Percentiles rank a stretch among this genome's conserved stretches.
Evolutionary conservation across 306 rosid species (phyloP).

Genomic region (Trifolium fragiferum): DNA sequence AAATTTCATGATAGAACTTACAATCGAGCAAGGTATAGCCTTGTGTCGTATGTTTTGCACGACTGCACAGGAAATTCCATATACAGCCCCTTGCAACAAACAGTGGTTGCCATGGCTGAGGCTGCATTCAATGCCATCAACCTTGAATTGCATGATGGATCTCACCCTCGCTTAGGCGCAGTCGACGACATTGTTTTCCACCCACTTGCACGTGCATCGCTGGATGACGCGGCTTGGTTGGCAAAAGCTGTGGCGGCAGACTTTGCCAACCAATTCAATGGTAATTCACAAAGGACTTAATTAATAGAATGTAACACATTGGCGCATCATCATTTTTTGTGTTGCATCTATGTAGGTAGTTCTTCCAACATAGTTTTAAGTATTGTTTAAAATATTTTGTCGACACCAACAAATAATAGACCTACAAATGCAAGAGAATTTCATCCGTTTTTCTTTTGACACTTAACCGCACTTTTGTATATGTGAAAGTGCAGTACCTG

Average conservation of each 20-base stretch:
- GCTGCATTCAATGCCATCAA: conserved; percentile 69
- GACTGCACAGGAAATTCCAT: conserved; percentile 66
- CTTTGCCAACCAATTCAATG: conserved; percentile 68
- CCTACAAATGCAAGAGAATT: conserved; percentile 21
- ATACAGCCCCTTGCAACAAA: conserved; percentile 79
- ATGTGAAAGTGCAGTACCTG: conserved; percentile 71
- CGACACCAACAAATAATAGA: too few species aligned
- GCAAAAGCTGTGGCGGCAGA: conserved; percentile 79
- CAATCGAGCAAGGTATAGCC: conserved; percentile 66
- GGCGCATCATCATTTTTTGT: too few species aligned
- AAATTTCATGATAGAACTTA: conserved; percentile 67
- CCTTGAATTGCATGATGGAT: conserved; percentile 73
- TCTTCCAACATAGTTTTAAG: too few species aligned
- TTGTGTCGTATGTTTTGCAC: conserved; percentile 74
- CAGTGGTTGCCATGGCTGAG: conserved; percentile 71
- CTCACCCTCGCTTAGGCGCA: conserved; percentile 82
- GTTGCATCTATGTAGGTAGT: too few species aligned
- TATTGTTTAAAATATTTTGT: too few species aligned
- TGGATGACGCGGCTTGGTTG: conserved; percentile 84
- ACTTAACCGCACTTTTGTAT: background rate
- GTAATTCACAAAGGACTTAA: conserved; percentile 40
- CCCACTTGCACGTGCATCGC: conserved; percentile 65
- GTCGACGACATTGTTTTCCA: conserved; percentile 90
- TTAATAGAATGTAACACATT: background rate
- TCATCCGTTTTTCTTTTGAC: background rate